Base-by-base conservation (phyloP, 805 yeast species). In the Nakazawaea peltata region DNA sequence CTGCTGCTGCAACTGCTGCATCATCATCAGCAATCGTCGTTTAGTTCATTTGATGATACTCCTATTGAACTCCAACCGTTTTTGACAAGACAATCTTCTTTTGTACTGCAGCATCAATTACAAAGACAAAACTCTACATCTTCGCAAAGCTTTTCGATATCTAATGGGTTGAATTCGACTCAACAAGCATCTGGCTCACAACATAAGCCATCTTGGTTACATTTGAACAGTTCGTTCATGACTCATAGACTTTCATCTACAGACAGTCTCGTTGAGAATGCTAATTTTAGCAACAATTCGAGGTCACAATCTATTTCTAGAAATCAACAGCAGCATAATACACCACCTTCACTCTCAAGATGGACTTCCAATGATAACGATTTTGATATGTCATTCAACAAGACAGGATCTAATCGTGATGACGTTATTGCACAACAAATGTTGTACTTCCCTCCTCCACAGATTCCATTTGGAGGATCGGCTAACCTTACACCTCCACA, bases 151-250 rank as follows among this genome's bases (percentile, higher is more conserved):
- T 34, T 22, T 28, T 17, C 28, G 27, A 30, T 25, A 19, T 24
- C 36, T 15, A 36, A 36, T 32, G 38, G 39, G 32, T 22, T 36
- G 36, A 35, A 24, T 34, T 37, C 32, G 26, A 36, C 40, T 31
- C 35, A 24, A 30, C 25, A 32, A 24, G 24, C 28, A 5, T n/a
- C n/a, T n/a, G n/a, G n/a, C n/a, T n/a, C n/a, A n/a, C n/a, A n/a
- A n/a, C 49, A 46, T 30, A 51, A 50, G 36, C 61, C 61, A 11
- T 56, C 63, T 7, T 57, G 63, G 63, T 39, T 57, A 13, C 60
- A 57, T 32, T 48, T 49, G 33, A 56, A 54, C 32, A 56, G 54
- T 19, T 39, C 41, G 26, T 52, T 54, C 34, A 45, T 51, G 14
- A 49, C 56, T 2, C 49, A 51, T 13, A 46, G 60, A 39, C 35